Conservation (phyloP, 306 rosid species). For the Erythrophleum fordii region DNA sequence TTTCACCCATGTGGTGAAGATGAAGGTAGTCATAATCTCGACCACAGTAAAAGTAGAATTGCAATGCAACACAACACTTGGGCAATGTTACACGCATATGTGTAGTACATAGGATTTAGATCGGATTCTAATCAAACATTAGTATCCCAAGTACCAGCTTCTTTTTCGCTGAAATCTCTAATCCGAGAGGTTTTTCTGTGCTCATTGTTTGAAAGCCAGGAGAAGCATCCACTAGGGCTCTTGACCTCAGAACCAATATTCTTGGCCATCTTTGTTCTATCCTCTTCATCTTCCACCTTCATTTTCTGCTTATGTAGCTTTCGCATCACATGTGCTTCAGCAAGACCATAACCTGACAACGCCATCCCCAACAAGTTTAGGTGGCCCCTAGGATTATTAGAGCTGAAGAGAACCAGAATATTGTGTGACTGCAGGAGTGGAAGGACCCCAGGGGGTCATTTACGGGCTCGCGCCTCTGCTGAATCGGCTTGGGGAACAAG, state of each 20-base stretch:
- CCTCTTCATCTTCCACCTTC: not conserved
- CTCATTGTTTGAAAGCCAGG: not conserved
- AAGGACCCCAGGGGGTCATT: not conserved
- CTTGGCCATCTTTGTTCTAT: not conserved
- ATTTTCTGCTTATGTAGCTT: constrained; percentile 4
- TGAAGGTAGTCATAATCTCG: too few species aligned
- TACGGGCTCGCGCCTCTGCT: not conserved
- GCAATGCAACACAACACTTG: not conserved
- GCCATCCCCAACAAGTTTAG: not conserved
- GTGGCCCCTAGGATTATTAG: not conserved
- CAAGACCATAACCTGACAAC: not conserved
- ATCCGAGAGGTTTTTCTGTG: not conserved
- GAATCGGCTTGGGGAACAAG: constrained; percentile 6
- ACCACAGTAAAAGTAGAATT: too few species aligned
- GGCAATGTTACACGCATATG: not conserved
- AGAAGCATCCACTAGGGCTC: not conserved
- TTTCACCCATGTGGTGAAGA: too few species aligned
- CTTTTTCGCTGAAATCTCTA: not conserved
- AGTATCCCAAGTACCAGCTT: not conserved
- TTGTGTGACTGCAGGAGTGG: not conserved
- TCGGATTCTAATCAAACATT: not conserved
- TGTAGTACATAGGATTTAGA: not conserved
- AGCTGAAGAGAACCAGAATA: not conserved
- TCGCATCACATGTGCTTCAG: constrained; percentile 5
- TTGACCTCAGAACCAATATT: not conserved